Evolutionary conservation across 2,329 filamentous ascomycete genomes (phyloP).

Genomic region (Catunica adiposa): DNA sequence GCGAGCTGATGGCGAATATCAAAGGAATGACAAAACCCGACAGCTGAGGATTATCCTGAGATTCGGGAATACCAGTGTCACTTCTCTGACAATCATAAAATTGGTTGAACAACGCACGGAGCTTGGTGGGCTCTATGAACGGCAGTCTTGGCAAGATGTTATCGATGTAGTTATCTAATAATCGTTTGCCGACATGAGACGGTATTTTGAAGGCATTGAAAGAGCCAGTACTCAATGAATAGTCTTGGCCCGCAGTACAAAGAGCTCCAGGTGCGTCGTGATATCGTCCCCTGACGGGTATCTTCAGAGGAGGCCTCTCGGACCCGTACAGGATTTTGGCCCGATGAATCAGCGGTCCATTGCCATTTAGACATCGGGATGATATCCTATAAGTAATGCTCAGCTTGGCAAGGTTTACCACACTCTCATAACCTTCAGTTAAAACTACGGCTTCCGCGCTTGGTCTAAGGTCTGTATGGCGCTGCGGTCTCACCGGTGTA

Average conservation of each 20-base stretch:
- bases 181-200: conserved; percentile 14
- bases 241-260: conserved; percentile 11
- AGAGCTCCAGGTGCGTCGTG: conserved; percentile 10
- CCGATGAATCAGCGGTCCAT: conserved; percentile 9
- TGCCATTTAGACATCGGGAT: not conserved
- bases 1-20: conserved; percentile 16
- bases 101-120: conserved; percentile 12
- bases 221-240: conserved; percentile 7
- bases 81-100: conserved; percentile 12
- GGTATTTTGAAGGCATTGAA: conserved; percentile 15
- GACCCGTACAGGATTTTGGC: conserved; percentile 17
- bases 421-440: not conserved
- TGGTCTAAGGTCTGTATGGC: too few relatives aligned
- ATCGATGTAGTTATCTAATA: conserved; percentile 16
- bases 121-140: conserved; percentile 15
- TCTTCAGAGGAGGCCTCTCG: conserved; percentile 17
- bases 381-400: not conserved
- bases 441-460: not conserved
- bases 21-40: conserved; percentile 14
- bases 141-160: conserved; percentile 16
- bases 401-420: not conserved
- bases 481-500: too few relatives aligned
- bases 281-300: conserved; percentile 16
- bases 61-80: not conserved
- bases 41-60: not conserved